A percentile compares a stretch with the other conserved stretches of the same genome.
phyloP scores from a whole-genome alignment of 2,329 filamentous ascomycete species.

The Fulvia fulva region DNA sequence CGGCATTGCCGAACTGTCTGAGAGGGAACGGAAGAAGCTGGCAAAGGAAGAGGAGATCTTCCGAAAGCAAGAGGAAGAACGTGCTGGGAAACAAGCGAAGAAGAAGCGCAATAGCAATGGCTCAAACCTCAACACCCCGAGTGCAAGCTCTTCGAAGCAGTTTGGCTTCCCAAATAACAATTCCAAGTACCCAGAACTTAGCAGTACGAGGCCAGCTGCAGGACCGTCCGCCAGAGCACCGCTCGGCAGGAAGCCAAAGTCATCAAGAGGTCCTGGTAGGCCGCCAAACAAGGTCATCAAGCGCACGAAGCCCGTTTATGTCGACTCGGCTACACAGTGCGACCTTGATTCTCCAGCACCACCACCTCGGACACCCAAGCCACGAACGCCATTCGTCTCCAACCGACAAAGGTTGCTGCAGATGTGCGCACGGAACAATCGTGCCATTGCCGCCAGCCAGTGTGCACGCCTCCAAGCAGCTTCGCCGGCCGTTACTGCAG shows the following conservation, averaged over 20 bases:
- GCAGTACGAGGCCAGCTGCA: constrained; percentile 25
- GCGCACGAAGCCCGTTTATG: constrained; percentile 22
- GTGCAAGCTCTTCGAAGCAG: constrained; percentile 42
- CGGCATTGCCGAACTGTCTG: constrained; percentile 52
- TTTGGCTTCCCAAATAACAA: constrained; percentile 29
- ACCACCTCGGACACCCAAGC: constrained; percentile 14
- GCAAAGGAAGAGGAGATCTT: constrained; percentile 61
- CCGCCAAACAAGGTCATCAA: constrained; percentile 6
- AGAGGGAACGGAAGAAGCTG: constrained; percentile 60
- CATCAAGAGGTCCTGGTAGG: constrained; percentile 14
- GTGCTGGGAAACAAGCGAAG: constrained; percentile 46
- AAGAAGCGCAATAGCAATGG: constrained; percentile 57
- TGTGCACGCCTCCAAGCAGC: not conserved
- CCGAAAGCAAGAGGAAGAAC: constrained; percentile 57
- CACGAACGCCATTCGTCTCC: constrained; percentile 27
- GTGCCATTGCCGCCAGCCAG: constrained; percentile 3
- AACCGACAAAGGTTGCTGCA: constrained; percentile 32
- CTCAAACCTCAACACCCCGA: constrained; percentile 50
- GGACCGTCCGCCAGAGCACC: constrained; percentile 19
- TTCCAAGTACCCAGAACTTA: constrained; percentile 28
- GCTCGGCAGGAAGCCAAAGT: constrained; percentile 20
- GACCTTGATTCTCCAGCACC: constrained; percentile 33
- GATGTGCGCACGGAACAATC: constrained; percentile 33
- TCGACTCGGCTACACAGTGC: constrained; percentile 31
- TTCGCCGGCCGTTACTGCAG: not conserved